Percentiles rank a stretch among this genome's conserved stretches.
Evolutionary conservation across 805 yeast genomes (phyloP).

Genomic region (Lipomyces orientalis): DNA sequence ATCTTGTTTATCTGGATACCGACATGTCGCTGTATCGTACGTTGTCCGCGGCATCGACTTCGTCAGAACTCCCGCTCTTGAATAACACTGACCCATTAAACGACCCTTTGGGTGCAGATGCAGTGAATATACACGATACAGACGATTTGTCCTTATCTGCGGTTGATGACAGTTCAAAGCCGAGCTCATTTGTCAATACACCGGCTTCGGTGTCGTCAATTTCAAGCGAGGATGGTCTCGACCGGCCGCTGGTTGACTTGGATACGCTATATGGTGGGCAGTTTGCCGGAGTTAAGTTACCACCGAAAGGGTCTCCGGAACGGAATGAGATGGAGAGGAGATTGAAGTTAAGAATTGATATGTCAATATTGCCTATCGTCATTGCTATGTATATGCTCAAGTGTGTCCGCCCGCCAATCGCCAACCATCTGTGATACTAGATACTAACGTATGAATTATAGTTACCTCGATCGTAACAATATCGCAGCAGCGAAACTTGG

Average conservation of each 20-base stretch:
- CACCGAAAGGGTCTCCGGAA: slow-evolving; percentile 49
- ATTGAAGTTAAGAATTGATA: slow-evolving; percentile 56
- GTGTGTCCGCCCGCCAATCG: slow-evolving; percentile 8
- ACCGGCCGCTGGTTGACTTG: background rate
- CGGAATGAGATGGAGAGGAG: slow-evolving; percentile 51
- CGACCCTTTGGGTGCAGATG: background rate
- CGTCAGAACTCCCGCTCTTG: background rate
- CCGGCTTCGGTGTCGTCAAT: background rate
- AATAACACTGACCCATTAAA: background rate
- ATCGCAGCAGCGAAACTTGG: slow-evolving; percentile 56
- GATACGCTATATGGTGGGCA: slow-evolving; percentile 16
- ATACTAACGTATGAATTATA: slow-evolving; percentile 26
- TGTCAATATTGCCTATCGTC: slow-evolving; percentile 57
- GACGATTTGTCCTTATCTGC: background rate
- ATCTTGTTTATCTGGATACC: background rate
- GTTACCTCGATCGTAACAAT: slow-evolving; percentile 55
- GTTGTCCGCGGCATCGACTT: background rate
- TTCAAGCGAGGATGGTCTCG: background rate
- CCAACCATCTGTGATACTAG: too few relatives aligned
- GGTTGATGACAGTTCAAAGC: background rate
- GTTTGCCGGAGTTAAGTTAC: slow-evolving; percentile 39
- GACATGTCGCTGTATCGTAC: background rate
- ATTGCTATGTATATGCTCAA: slow-evolving; percentile 59
- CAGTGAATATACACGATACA: background rate
- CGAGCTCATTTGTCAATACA: background rate